Evolutionary conservation across 202 grass and related monocot genomes (phyloP), one percentile per base, ranked within the genome.

Genomic region (Schoenoplectus tabernaemontani): DNA sequence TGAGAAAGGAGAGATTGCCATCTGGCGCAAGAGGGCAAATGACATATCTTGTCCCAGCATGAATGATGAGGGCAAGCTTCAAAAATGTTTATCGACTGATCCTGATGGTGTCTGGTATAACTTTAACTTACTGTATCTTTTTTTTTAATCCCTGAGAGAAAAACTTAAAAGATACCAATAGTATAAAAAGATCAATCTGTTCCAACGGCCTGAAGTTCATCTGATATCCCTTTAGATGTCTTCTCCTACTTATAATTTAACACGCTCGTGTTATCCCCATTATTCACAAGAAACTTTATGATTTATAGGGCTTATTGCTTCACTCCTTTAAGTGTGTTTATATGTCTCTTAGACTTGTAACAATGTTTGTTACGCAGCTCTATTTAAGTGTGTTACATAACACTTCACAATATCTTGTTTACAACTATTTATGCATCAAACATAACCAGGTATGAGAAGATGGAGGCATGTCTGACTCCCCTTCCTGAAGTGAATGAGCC

Each of bases 21-120:
- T 99, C 76, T 99, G 92, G 92, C 88, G 92, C 82, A 99, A 99
- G 88, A 88, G 85, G 78, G 44, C 85, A 53, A 99, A 99, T 81
- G 82, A 84, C 1, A 88, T 89, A 28, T 91, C 88, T 79, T 99
- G 96, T 86, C 83, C 90, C 54, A 82, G 81, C 42, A 93, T 92
- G 44, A 88, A 86, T 87, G 96, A 93, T 62, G 86, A 95, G 76
- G 83, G 86, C 15, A 88, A 59, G 42, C 78, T 85, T 58, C 81
- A 83, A 56, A 92, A 88, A 78, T 99, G 96, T 86, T 85, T 95
- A 83, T 89, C 90, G 75, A 89, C 85, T 47, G 84, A 88, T 47
- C 70, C 90, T 85, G 90, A 96, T 91, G 85, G 90, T 84, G 86
- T 96, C 88, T 99, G 96, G 96, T 99, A 99, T 61, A 79, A 56